Conservation (phyloP, 768 basidiomycete species). For the Roridomyces roridus region DNA sequence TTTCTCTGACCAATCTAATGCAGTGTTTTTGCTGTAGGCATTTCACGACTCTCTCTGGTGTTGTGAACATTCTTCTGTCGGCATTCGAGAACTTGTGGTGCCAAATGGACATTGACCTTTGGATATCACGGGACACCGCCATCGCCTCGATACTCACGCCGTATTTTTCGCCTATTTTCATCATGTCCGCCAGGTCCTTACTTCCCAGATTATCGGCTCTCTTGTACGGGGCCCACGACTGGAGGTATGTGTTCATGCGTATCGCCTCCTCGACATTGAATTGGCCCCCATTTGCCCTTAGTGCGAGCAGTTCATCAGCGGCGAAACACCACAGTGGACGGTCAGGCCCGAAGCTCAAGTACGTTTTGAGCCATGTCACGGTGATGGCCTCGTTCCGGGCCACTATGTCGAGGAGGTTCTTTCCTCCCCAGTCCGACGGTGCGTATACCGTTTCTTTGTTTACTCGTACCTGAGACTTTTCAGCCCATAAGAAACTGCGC, state of each 20-base stretch:
- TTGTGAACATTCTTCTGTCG: background rate
- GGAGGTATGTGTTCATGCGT: background rate
- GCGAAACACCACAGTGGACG: background rate
- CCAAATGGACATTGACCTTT: background rate
- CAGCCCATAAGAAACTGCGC: constrained; percentile 13
- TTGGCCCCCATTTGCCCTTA: background rate
- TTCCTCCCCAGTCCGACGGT: constrained; percentile 9
- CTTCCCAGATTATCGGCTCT: background rate
- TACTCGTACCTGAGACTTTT: background rate
- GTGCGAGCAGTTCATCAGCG: background rate
- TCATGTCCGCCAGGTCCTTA: background rate
- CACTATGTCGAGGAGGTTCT: background rate
- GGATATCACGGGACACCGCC: background rate
- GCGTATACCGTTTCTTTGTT: background rate
- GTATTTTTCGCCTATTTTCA: background rate
- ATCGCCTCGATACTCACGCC: background rate
- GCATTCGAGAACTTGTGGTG: background rate
- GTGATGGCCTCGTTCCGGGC: constrained; percentile 22
- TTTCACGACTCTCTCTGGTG: background rate
- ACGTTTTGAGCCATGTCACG: constrained; percentile 10
- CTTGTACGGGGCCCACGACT: background rate
- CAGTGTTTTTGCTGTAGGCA: constrained; percentile 2
- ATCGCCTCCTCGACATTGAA: background rate
- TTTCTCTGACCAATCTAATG: background rate
- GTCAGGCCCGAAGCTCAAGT: background rate